Percentiles rank a stretch among this genome's conserved stretches.
Conservation (phyloP, 2,329 filamentous ascomycete species). For the Aphanoascus verrucosus region DNA sequence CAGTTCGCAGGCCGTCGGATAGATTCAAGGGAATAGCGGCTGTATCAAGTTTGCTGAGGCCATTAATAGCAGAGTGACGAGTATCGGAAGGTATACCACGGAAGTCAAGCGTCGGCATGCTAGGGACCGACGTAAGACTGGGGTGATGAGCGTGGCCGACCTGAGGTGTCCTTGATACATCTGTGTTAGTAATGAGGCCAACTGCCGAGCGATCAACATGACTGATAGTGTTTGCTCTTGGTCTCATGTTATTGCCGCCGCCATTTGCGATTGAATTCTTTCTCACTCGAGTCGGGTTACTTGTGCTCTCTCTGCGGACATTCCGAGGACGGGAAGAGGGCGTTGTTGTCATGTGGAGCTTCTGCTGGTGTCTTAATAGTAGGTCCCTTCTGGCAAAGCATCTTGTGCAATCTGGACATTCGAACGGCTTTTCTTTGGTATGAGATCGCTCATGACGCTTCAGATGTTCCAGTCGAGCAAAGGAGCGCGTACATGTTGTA, state of each 20-base stretch:
- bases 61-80: conserved; percentile 50
- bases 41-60: conserved; percentile 74
- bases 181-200: conserved; percentile 44
- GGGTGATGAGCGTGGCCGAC: conserved; percentile 58
- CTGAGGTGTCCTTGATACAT: conserved; percentile 21
- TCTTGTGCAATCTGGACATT: conserved; percentile 85
- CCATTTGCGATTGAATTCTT: conserved; percentile 75
- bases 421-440: conserved; percentile 97
- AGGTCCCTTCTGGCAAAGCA: conserved; percentile 93
- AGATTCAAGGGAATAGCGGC: conserved; percentile 58
- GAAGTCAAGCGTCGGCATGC: conserved; percentile 42
- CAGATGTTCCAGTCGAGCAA: conserved; percentile 87
- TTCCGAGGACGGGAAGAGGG: conserved; percentile 78
- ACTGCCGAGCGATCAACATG: conserved; percentile 72
- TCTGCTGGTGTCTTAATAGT: conserved; percentile 91
- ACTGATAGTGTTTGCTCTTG: conserved; percentile 90
- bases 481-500: conserved; percentile 79
- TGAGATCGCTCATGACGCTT: conserved; percentile 98
- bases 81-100: conserved; percentile 50
- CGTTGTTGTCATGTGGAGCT: conserved; percentile 86
- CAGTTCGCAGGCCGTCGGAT: conserved; percentile 62
- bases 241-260: conserved; percentile 55
- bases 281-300: conserved; percentile 65
- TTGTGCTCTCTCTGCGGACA: conserved; percentile 70
- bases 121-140: conserved; percentile 57